These are phyloP conservation scores for Talaromyces proteolyticus DNA, from an alignment of 495 filamentous ascomycete genomes.

Conservation along the genomic window DNA sequence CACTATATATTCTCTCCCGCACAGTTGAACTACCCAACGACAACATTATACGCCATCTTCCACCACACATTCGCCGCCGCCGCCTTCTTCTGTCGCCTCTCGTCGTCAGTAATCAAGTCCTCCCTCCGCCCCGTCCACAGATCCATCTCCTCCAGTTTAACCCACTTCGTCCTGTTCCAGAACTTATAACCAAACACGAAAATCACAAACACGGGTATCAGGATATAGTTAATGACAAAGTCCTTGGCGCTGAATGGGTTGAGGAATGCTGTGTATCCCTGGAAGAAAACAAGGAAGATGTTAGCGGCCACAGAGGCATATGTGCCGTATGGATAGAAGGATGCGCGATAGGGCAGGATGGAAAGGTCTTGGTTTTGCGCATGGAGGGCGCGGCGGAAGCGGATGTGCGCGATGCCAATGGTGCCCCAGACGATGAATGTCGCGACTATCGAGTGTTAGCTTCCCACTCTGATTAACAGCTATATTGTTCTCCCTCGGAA, in stretches of 20 bases:
- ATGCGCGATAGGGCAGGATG: conserved; percentile 52
- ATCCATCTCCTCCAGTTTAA: conserved; percentile 50
- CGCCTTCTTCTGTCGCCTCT: too few species aligned
- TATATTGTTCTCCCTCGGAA: too few species aligned
- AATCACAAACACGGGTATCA: conserved; percentile 57
- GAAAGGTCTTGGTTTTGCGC: conserved; percentile 47
- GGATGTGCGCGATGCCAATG: conserved; percentile 62
- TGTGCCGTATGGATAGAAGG: conserved; percentile 57
- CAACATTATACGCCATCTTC: not conserved
- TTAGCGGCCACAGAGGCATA: conserved; percentile 56
- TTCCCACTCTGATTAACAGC: too few species aligned
- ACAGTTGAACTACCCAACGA: not conserved
- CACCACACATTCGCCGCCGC: too few species aligned
- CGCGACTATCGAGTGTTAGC: conserved; percentile 51
- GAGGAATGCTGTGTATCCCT: conserved; percentile 51
- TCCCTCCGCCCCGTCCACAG: conserved; percentile 51
- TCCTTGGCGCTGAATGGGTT: conserved; percentile 51
- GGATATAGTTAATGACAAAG: conserved; percentile 64
- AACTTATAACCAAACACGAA: conserved; percentile 56
- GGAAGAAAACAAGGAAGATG: conserved; percentile 58
- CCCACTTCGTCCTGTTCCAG: conserved; percentile 48
- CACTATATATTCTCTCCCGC: too few species aligned
- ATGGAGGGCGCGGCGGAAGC: conserved; percentile 52
- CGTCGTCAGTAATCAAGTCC: not conserved
- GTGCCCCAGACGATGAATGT: conserved; percentile 65